Base-by-base conservation (phyloP, 148 eudicot genomes). In the Linanthus parryae region DNA sequence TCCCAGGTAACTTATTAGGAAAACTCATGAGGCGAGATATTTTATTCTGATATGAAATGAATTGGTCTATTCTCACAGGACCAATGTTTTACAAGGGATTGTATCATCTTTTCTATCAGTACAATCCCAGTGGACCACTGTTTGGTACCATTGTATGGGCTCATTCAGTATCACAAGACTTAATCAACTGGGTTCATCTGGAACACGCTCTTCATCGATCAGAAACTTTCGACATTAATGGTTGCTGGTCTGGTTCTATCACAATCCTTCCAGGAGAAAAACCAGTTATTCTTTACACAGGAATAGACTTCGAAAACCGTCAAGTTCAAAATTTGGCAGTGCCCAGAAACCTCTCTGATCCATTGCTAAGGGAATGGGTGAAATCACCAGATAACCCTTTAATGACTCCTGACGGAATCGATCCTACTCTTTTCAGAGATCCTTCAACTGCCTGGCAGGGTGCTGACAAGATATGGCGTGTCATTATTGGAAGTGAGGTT, bases 221-320 rank as follows among this genome's bases (percentile, higher is more conserved):
- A 0, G 39, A 48, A 1, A 67, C 73, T 0, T 78, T 46, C 36
- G 81, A 82, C 24, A 64, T 67, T 44, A 61, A 62, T 4, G 75
- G 88, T 12, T 72, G 77, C 47, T 75, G 77, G 81, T 78, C 88
- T 0, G 88, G 88, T 2, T 82, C 88, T 2, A 56, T 50, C 17
- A 82, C 80, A 2, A 63, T 73, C 19, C 76, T 71, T 46, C 79
- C 72, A 0, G 73, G 64, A 8, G 38, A 63, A 8, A 66, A 54
- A 37, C 85, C 81, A 1, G 72, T 59, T 0, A 73, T 80, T 5
- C 15, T 79, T 3, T 79, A 75, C 73, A 79, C 84, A 0, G 74
- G 84, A 9, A 13, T 31, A 13, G 60, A 62, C 38, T 0, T 15
- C 1, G 7, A 44, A 0, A 37, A 44, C 2, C 40, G 18, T 1